These are phyloP conservation scores for Triticum urartu DNA, from an alignment of 176 grass and related monocot genomes.

Conservation along the genomic window DNA sequence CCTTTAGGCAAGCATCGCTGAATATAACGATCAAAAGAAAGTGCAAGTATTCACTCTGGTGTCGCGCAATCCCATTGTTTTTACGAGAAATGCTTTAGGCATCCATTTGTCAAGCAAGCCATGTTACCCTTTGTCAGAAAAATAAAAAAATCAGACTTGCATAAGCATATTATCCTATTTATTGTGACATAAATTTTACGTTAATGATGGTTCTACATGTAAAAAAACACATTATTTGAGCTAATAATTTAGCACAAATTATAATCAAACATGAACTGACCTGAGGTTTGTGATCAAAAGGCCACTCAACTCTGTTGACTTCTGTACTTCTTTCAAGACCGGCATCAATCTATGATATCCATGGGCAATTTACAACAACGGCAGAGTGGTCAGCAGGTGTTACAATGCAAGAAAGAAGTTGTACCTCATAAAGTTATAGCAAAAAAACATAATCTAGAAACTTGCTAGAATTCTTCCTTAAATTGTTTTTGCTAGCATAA, in stretches of 20 bases:
- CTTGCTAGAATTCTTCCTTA: not conserved
- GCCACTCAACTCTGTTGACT: conserved; percentile 74
- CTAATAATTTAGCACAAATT: not conserved
- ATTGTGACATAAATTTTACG: not conserved
- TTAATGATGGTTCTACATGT: not conserved
- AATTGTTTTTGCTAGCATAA: not conserved
- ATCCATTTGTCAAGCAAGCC: not conserved
- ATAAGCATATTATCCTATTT: not conserved
- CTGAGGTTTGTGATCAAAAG: conserved; percentile 58
- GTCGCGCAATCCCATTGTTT: not conserved
- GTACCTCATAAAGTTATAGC: not conserved
- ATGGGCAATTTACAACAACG: not conserved
- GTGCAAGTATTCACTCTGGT: not conserved
- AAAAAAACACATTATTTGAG: not conserved
- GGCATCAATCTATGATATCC: conserved; percentile 50
- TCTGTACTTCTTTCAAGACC: conserved; percentile 64
- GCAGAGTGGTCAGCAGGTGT: not conserved
- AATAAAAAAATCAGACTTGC: not conserved
- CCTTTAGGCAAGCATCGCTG: not conserved
- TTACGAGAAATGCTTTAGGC: not conserved
- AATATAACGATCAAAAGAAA: not conserved
- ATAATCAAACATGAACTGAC: conserved; percentile 49
- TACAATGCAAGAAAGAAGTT: not conserved
- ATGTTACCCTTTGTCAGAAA: not conserved
- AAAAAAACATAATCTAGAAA: not conserved